These are phyloP conservation scores for Flaveria ramosissima DNA, from an alignment of 129 eudicot species.

Conservation along the genomic window DNA sequence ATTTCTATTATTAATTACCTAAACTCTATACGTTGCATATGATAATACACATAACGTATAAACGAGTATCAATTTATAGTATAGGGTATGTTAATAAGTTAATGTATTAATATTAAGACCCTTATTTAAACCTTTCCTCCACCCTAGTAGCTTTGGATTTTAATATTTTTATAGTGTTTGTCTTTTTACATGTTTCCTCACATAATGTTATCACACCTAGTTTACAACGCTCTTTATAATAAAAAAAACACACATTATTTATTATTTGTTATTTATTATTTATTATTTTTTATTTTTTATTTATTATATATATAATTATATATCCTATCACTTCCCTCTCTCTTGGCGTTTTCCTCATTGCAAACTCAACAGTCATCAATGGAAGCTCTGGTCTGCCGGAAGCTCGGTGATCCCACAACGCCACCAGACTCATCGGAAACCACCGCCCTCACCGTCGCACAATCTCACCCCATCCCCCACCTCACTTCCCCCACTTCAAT, in stretches of 20 bases:
- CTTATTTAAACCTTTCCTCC: too few relatives aligned
- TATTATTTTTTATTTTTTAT: too few relatives aligned
- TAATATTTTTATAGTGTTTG: too few relatives aligned
- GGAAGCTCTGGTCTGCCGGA: slow-evolving; percentile 82
- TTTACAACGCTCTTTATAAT: neutral
- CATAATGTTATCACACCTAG: neutral
- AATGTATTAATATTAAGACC: too few relatives aligned
- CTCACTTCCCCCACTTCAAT: slow-evolving; percentile 59
- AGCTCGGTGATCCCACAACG: slow-evolving; percentile 87
- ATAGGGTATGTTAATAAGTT: too few relatives aligned
- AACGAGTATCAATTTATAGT: too few relatives aligned
- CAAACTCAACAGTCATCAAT: slow-evolving; percentile 27
- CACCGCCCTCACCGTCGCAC: slow-evolving; percentile 55
- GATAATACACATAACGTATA: too few relatives aligned
- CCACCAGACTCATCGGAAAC: slow-evolving; percentile 43
- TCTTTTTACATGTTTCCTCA: neutral
- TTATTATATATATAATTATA: too few relatives aligned
- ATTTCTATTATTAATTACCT: too few relatives aligned
- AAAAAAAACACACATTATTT: neutral
- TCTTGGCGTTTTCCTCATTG: neutral
- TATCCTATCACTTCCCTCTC: neutral
- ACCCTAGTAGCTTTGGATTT: too few relatives aligned
- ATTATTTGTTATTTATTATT: too few relatives aligned
- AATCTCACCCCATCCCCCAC: slow-evolving; percentile 66
- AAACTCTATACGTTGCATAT: too few relatives aligned